These are phyloP conservation scores for Nakaseomyces glabratus DNA, from an alignment of 1,139 yeast genomes.

Conservation along the genomic window DNA sequence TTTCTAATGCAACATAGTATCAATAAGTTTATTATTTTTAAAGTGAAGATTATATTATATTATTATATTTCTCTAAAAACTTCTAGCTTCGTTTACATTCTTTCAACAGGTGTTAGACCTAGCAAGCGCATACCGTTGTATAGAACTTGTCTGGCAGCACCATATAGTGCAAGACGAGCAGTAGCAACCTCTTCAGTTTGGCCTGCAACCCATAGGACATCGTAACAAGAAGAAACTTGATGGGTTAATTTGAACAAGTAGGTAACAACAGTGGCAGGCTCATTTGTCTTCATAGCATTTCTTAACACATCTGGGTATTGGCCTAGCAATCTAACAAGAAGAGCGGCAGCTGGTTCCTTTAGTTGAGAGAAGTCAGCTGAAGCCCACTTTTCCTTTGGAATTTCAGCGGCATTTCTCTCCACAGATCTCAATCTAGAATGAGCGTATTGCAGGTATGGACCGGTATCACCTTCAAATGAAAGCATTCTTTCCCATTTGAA, in stretches of 20 bases:
- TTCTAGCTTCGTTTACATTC: slow-evolving; percentile 55
- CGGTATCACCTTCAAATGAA: slow-evolving; percentile 98
- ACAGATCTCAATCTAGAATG: slow-evolving; percentile 95
- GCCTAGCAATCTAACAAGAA: slow-evolving; percentile 68
- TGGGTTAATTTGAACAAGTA: slow-evolving; percentile 88
- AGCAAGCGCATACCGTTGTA: slow-evolving; percentile 84
- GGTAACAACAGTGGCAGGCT: slow-evolving; percentile 92
- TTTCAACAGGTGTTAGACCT: slow-evolving; percentile 94
- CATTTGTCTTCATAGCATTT: slow-evolving; percentile 75
- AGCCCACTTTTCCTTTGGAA: slow-evolving; percentile 36
- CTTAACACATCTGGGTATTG: slow-evolving; percentile 89
- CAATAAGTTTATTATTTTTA: slow-evolving; percentile 1
- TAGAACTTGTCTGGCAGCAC: slow-evolving; percentile 83
- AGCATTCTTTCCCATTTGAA: slow-evolving; percentile 99
- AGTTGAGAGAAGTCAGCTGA: slow-evolving; percentile 64
- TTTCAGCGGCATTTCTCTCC: slow-evolving; percentile 65
- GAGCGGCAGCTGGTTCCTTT: slow-evolving; percentile 65
- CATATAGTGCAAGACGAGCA: slow-evolving; percentile 89
- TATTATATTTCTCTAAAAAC: not conserved
- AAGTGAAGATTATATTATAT: not conserved
- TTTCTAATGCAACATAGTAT: no score
- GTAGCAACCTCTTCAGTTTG: slow-evolving; percentile 80
- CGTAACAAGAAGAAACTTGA: slow-evolving; percentile 90
- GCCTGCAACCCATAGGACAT: slow-evolving; percentile 94
- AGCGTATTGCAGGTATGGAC: slow-evolving; percentile 97